A percentile compares a stretch with the other conserved stretches of the same genome.
These are phyloP conservation scores for Ammopiptanthus mongolicus DNA, from an alignment of 306 rosid species.

Conservation along the genomic window DNA sequence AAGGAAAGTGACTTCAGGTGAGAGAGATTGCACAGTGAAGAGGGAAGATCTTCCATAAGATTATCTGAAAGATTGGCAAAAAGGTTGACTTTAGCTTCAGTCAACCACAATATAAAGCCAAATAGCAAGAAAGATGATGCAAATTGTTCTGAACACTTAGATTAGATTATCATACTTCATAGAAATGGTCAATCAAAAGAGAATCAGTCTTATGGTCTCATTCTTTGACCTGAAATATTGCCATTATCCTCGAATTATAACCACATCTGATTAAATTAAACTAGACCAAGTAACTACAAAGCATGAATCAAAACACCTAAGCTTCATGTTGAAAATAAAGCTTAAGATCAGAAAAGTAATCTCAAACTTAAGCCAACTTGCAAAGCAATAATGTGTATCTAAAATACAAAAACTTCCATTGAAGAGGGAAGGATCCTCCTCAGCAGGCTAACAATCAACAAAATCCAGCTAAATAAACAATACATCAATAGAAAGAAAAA, in stretches of 20 bases:
- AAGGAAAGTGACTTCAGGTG: slow-evolving; percentile 82
- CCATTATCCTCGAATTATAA: slow-evolving; percentile 8
- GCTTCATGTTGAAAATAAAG: slow-evolving; percentile 3
- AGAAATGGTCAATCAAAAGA: slow-evolving; percentile 7
- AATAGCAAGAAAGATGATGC: background rate
- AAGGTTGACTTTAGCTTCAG: slow-evolving; percentile 8
- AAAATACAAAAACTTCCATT: background rate
- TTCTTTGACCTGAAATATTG: background rate
- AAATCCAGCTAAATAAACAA: background rate
- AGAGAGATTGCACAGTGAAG: slow-evolving; percentile 76
- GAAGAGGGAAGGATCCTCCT: background rate
- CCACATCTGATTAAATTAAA: background rate
- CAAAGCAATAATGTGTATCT: slow-evolving; percentile 3
- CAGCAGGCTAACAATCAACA: background rate
- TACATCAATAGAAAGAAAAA: background rate
- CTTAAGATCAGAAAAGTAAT: background rate
- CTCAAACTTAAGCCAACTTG: background rate
- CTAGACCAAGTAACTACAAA: slow-evolving; percentile 6
- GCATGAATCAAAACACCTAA: background rate
- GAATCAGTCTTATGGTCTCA: background rate
- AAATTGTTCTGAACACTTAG: background rate
- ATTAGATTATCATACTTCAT: slow-evolving; percentile 13
- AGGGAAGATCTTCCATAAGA: slow-evolving; percentile 73
- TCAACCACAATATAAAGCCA: slow-evolving; percentile 18
- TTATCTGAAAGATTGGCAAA: slow-evolving; percentile 59